phyloP scores from a whole-genome alignment of 2,329 filamentous ascomycete species.

The Neophaeococcomyces mojaviensis region DNA sequence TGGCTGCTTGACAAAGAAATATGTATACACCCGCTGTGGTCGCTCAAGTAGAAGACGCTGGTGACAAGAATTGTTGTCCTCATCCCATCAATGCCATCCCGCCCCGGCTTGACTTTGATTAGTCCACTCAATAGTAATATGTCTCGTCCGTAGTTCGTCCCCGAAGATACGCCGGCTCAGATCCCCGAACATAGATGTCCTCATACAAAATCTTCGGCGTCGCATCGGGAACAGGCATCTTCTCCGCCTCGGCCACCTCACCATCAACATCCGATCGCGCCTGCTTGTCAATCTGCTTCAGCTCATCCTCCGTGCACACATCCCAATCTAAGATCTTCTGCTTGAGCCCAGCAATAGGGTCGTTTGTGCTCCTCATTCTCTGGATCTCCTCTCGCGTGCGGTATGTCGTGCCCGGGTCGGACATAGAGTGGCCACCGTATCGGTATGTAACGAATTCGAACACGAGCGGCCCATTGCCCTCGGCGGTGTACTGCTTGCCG shows the following conservation, averaged over 20 bases:
- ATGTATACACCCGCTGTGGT: neutral
- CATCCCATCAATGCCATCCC: neutral
- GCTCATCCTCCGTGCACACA: constrained; percentile 83
- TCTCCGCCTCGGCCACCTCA: constrained; percentile 85
- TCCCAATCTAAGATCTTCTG: constrained; percentile 96
- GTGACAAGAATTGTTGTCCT: constrained; percentile 41
- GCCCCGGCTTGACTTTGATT: neutral
- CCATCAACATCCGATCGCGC: constrained; percentile 76
- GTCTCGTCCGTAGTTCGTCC: constrained; percentile 88
- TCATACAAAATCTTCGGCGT: constrained; percentile 82
- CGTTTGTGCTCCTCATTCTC: constrained; percentile 97
- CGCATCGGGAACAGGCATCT: constrained; percentile 72
- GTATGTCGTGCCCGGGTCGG: constrained; percentile 98
- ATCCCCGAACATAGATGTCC: constrained; percentile 88
- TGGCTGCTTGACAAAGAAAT: too few relatives aligned
- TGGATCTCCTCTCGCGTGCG: constrained; percentile 98
- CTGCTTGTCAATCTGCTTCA: constrained; percentile 94
- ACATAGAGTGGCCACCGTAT: constrained; percentile 99
- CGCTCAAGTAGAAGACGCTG: constrained; percentile 31
- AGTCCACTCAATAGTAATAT: constrained; percentile 58
- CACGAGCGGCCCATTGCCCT: constrained; percentile 86
- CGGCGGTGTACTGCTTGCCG: constrained; percentile 76
- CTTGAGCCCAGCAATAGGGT: constrained; percentile 96
- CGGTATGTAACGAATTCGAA: constrained; percentile 99
- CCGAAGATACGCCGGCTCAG: constrained; percentile 79